These are phyloP conservation scores for Mesostigma viride DNA, from an alignment of 139 green algal genomes.

Conservation along the genomic window DNA sequence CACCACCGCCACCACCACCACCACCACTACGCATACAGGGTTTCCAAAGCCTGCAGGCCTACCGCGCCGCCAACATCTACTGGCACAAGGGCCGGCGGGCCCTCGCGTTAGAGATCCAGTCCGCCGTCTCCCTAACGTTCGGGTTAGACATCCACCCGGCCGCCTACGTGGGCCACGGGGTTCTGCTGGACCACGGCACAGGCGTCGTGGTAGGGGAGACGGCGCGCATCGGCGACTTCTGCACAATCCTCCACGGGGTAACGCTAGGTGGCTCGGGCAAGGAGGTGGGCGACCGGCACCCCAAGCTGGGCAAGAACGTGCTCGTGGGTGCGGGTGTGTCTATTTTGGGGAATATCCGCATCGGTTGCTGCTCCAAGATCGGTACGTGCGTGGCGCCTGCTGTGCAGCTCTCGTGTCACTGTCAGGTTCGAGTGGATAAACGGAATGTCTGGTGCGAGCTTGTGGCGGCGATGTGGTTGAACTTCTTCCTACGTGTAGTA, in stretches of 20 bases:
- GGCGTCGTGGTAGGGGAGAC: constrained; percentile 84
- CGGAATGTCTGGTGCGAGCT: too few relatives aligned
- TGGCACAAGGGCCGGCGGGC: constrained; percentile 10
- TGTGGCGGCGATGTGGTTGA: too few relatives aligned
- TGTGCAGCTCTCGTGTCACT: too few relatives aligned
- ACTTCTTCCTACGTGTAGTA: too few relatives aligned
- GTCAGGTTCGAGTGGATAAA: too few relatives aligned
- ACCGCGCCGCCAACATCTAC: constrained; percentile 15
- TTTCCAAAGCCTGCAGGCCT: too few relatives aligned
- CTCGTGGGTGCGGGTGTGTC: constrained; percentile 70
- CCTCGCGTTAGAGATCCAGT: constrained; percentile 27
- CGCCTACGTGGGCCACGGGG: constrained; percentile 26
- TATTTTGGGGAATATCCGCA: constrained; percentile 78
- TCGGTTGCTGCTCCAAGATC: constrained; percentile 67
- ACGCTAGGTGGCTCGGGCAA: constrained; percentile 96
- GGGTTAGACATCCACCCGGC: constrained; percentile 36
- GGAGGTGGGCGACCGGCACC: constrained; percentile 81
- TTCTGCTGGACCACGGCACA: constrained; percentile 43
- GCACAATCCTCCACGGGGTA: constrained; percentile 72
- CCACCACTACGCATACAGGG: not conserved
- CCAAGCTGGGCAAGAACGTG: constrained; percentile 81
- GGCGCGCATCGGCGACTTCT: constrained; percentile 67
- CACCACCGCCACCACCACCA: not conserved
- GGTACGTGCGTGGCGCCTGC: too few relatives aligned
- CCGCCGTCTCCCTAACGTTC: constrained; percentile 26